Conservation (phyloP, 164 flowering plant species). For the Vitis rotundifolia region DNA sequence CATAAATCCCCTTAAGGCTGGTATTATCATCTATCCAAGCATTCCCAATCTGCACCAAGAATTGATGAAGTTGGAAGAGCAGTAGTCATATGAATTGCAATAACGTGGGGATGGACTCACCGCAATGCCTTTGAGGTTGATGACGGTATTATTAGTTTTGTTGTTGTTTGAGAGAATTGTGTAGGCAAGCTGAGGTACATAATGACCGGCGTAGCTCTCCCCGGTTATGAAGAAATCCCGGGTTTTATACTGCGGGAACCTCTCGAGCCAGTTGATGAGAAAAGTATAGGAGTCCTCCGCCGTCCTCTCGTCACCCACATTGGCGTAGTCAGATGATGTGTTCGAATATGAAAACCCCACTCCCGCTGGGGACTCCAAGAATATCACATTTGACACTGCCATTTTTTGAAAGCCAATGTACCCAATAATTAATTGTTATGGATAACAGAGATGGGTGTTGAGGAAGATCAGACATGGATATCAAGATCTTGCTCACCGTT, state of each 20-base stretch:
- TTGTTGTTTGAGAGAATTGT: conserved; percentile 26
- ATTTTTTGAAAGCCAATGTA: not conserved
- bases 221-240: conserved; percentile 44
- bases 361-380: conserved; percentile 68
- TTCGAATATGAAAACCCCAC: conserved; percentile 67
- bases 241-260: conserved; percentile 42
- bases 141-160: conserved; percentile 19
- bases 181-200: conserved; percentile 49
- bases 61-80: not conserved
- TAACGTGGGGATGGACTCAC: conserved; percentile 21
- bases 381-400: conserved; percentile 53
- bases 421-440: too few species aligned
- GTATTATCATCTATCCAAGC: conserved; percentile 26
- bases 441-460: too few species aligned
- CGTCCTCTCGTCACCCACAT: conserved; percentile 36
- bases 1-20: conserved; percentile 14
- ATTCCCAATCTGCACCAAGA: conserved; percentile 38
- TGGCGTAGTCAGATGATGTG: conserved; percentile 38
- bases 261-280: conserved; percentile 41
- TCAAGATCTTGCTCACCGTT: conserved; percentile 27
- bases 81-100: too few species aligned
- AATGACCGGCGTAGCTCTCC: conserved; percentile 52
- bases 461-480: not conserved
- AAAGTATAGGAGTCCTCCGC: conserved; percentile 41
- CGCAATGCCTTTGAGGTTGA: conserved; percentile 50